Evolutionary conservation across 2,329 filamentous ascomycete genomes (phyloP).

Genomic region (Hymenoscyphus albidus): DNA sequence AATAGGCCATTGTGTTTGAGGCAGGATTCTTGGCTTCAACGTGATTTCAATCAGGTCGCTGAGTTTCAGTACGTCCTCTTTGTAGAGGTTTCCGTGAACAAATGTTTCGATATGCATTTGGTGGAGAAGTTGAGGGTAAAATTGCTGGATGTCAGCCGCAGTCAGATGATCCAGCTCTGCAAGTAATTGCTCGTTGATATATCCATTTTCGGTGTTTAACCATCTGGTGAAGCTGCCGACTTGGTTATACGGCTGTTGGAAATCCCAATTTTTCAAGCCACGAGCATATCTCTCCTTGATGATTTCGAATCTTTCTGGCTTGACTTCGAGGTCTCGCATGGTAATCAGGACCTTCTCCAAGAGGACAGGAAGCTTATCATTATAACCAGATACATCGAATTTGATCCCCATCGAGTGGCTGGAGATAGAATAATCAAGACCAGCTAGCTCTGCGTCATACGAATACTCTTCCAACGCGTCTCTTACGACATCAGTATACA

Average conservation of each 20-base stretch:
- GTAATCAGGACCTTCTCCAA: constrained; percentile 83
- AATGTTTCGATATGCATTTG: constrained; percentile 87
- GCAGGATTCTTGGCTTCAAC: constrained; percentile 69
- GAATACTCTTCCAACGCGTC: constrained; percentile 91
- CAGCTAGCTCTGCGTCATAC: constrained; percentile 92
- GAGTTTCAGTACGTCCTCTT: constrained; percentile 83
- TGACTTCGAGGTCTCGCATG: constrained; percentile 79
- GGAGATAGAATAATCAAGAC: constrained; percentile 76
- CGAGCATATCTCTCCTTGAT: constrained; percentile 80
- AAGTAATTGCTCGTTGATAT: constrained; percentile 74
- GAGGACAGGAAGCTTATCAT: constrained; percentile 89
- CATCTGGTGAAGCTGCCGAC: constrained; percentile 79
- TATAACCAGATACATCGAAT: constrained; percentile 83
- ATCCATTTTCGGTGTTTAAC: constrained; percentile 72
- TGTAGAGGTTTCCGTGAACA: constrained; percentile 89
- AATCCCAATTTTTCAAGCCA: constrained; percentile 80
- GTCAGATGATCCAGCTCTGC: constrained; percentile 73
- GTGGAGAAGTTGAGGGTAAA: constrained; percentile 74
- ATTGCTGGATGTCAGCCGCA: constrained; percentile 67
- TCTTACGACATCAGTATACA: constrained; percentile 82
- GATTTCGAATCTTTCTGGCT: constrained; percentile 84
- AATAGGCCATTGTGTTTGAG: constrained; percentile 75
- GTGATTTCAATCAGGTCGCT: constrained; percentile 78
- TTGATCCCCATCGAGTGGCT: constrained; percentile 71
- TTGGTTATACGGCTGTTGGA: constrained; percentile 84